Conservation (phyloP, 2,329 filamentous ascomycete genomes). For the Nigrospora osmanthi region DNA sequence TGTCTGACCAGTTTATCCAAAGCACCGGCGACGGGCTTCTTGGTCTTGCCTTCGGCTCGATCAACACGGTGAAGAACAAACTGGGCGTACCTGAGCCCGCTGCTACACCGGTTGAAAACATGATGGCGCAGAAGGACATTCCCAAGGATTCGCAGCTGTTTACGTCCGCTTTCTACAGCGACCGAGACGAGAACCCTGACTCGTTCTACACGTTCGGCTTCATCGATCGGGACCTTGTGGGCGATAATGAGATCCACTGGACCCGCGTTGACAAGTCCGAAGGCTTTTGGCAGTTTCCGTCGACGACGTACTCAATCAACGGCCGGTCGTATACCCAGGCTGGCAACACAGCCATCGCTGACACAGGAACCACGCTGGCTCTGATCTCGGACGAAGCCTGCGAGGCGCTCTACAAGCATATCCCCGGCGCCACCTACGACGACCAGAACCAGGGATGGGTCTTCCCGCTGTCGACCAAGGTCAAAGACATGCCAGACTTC, state of each 20-base stretch:
- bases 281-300: constrained; percentile 63
- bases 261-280: constrained; percentile 53
- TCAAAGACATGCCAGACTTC: constrained; percentile 49
- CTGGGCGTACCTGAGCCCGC: constrained; percentile 36
- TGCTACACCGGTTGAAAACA: constrained; percentile 59
- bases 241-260: constrained; percentile 45
- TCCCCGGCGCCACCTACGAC: constrained; percentile 53
- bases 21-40: constrained; percentile 56
- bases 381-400: constrained; percentile 55
- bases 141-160: constrained; percentile 48
- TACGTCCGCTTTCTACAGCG: constrained; percentile 54
- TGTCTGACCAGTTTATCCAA: constrained; percentile 50
- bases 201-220: constrained; percentile 69
- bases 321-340: constrained; percentile 40
- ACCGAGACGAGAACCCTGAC: constrained; percentile 38
- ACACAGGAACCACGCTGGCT: constrained; percentile 64
- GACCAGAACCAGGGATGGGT: constrained; percentile 52
- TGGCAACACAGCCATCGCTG: constrained; percentile 60
- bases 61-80: constrained; percentile 48
- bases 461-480: constrained; percentile 46
- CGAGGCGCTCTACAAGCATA: constrained; percentile 54
- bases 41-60: constrained; percentile 55
- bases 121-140: constrained; percentile 45
- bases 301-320: constrained; percentile 47
- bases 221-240: constrained; percentile 57